Evolutionary conservation across 495 filamentous ascomycete species (phyloP), one percentile per base, ranked within the genome.

Genomic region (Hypoxylon trugodes): DNA sequence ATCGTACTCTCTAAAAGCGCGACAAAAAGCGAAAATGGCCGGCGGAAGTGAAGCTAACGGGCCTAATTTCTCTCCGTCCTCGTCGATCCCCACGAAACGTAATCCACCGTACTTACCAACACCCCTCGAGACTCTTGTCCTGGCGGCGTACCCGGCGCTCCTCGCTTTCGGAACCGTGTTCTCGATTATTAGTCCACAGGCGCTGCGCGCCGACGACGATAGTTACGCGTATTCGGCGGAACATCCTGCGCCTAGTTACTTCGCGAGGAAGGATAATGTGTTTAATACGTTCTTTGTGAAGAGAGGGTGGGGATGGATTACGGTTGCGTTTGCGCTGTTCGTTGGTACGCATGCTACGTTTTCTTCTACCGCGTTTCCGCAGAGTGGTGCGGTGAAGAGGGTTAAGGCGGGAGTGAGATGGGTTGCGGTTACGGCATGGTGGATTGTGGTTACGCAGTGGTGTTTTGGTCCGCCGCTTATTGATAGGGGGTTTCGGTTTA

Each of bases 211-310:
- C 5, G 80, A 82, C 36, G 92, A 90, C 77, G 79, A 82, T 59
- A 87, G 53, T 80, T 89, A 10, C 83, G 91, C 74, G 46, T 57
- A 1, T 76, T 82, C 16, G 73, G 73, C 13, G 73, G 81, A 33
- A n/a, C n/a, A n/a, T n/a, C n/a, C n/a, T n/a, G 86, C 89, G 57
- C 89, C 91, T 37, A 90, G 88, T 68, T 97, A 97, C 82, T 98
- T 97, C 75, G 93, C 93, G 32, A 86, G 87, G 35, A 98, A 98
- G 70, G 79, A 85, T 66, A 98, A 98, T 77, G 52, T 97, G 57
- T 87, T 96, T 82, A 98, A 98, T 73, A 59, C 87, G 40, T 81
- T 90, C 61, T 98, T 98, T 61, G 95, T 98, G 63, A 98, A 98
- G 79, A 82, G 89, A 42, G 95, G 92, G 43, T 98, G 95, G 95